phyloP scores from a whole-genome alignment of 208 protist genomes.

The Acanthamoeba sp. region DNA sequence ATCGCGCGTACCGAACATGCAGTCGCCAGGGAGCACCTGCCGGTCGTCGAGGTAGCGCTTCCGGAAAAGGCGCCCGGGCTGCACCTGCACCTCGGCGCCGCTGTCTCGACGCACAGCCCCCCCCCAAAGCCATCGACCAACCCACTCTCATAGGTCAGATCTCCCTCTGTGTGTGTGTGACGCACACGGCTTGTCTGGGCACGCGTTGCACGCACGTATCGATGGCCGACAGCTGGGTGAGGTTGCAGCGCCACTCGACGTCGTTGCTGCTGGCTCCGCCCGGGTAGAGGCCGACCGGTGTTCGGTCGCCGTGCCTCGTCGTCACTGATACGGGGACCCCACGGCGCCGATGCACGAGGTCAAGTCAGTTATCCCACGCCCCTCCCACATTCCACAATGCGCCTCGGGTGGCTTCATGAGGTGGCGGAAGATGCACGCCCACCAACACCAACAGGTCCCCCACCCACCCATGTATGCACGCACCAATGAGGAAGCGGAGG shows the following conservation, averaged over 20 bases:
- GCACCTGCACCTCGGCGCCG: not conserved
- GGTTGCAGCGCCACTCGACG: conserved; percentile 16
- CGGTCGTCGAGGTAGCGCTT: conserved; percentile 1
- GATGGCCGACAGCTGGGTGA: not conserved
- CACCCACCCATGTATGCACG: too few relatives aligned
- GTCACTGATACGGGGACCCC: not conserved
- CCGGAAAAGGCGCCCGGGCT: conserved; percentile 1
- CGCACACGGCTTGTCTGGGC: too few relatives aligned
- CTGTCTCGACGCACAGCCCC: not conserved
- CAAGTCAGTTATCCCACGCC: too few relatives aligned
- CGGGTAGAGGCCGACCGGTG: not conserved
- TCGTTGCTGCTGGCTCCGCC: conserved; percentile 11
- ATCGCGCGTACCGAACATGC: not conserved
- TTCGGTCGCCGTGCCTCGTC: conserved; percentile 31
- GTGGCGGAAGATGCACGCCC: too few relatives aligned
- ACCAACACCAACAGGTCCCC: not conserved
- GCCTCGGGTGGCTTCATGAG: too few relatives aligned
- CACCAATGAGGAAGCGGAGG: conserved; percentile 12
- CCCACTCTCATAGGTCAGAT: too few relatives aligned
- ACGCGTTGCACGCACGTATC: not conserved
- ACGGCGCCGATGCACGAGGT: too few relatives aligned
- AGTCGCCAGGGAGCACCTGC: conserved; percentile 19
- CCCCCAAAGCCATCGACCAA: not conserved
- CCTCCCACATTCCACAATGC: too few relatives aligned
- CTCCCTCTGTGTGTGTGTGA: too few relatives aligned